These are phyloP conservation scores for Setaria viridis DNA, from an alignment of 202 grass and related monocot species.

Conservation along the genomic window DNA sequence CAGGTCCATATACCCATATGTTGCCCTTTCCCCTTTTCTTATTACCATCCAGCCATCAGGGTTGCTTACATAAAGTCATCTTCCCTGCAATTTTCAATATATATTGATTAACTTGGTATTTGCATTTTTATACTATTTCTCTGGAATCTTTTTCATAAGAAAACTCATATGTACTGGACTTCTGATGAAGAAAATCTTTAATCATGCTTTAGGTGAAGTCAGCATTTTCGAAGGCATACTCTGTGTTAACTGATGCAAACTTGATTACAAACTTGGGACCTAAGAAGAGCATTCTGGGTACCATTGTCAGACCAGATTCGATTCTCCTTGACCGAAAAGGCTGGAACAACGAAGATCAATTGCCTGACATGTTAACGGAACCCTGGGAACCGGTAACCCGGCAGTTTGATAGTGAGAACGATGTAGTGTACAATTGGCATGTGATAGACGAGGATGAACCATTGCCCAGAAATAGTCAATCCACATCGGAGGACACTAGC, in stretches of 20 bases:
- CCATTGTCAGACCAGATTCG: constrained; percentile 85
- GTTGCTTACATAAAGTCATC: constrained; percentile 8
- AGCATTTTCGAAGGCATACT: constrained; percentile 88
- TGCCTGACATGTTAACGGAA: constrained; percentile 58
- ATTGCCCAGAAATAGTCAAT: constrained; percentile 69
- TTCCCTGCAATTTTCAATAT: constrained; percentile 11
- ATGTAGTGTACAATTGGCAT: constrained; percentile 81
- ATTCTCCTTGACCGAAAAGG: constrained; percentile 85
- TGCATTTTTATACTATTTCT: not conserved
- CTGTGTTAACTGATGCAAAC: constrained; percentile 75
- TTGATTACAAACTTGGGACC: constrained; percentile 69
- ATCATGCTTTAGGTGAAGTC: constrained; percentile 78
- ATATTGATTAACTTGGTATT: constrained; percentile 8
- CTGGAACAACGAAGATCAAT: constrained; percentile 52
- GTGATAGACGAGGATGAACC: constrained; percentile 82
- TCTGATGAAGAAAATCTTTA: constrained; percentile 21
- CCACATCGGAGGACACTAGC: constrained; percentile 49
- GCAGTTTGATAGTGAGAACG: constrained; percentile 62
- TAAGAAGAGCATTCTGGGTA: constrained; percentile 83
- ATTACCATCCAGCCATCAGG: not conserved
- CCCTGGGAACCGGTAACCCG: constrained; percentile 60
- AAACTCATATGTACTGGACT: not conserved
- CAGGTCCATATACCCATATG: not conserved
- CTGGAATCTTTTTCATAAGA: constrained; percentile 18
- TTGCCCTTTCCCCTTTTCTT: not conserved